Evolutionary conservation across 108 stramenopile genomes (phyloP), one percentile per base, ranked within the genome.

Genomic region (Nannochloropsis gaditana): DNA sequence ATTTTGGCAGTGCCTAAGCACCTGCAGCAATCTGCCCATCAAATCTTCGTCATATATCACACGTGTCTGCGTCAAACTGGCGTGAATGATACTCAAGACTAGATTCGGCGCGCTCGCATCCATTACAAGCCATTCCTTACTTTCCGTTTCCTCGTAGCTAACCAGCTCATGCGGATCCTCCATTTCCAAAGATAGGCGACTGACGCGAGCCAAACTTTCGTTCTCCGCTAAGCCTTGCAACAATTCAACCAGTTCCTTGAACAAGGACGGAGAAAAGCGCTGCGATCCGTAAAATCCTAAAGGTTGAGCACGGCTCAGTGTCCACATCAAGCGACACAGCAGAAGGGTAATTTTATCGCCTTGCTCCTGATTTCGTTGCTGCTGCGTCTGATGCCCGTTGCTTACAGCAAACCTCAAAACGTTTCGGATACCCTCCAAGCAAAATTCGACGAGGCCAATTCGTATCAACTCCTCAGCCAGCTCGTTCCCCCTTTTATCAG

Each of bases 1-100:
- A 73, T n/a, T 0, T 73, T n/a, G 59, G 5, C 4, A 73, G 31
- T 31, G 31, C 31, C 31, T 31, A 31, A 31, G 6, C 59, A 73
- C n/a, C 59, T 73, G 5, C 8, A 73, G 59, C 1, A 73, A 6
- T 15, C 19, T n/a, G 19, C n/a, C 59, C 59, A 73, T 73, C 3
- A 73, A 2, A 4, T 73, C 59, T 73, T 73, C 59, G n/a, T 73
- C 59, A 73, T 73, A 73, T n/a, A 73, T 73, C 59, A 73, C 59
- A 15, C 59, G 15, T n/a, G 59, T 73, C 59, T 73, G 59, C 2
- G 59, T n/a, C 59, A 73, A 73, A 73, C 59, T 73, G 2, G 59
- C 59, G 19, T 73, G 59, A 15, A 73, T 15, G n/a, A 73, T 73
- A 73, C n/a, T n/a, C 8, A 73, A 73, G 19, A 73, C 59, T 2